Evolutionary conservation across 257 asterid species (phyloP), one percentile per base, ranked within the genome.

Genomic region (Nicotiana knightiana): DNA sequence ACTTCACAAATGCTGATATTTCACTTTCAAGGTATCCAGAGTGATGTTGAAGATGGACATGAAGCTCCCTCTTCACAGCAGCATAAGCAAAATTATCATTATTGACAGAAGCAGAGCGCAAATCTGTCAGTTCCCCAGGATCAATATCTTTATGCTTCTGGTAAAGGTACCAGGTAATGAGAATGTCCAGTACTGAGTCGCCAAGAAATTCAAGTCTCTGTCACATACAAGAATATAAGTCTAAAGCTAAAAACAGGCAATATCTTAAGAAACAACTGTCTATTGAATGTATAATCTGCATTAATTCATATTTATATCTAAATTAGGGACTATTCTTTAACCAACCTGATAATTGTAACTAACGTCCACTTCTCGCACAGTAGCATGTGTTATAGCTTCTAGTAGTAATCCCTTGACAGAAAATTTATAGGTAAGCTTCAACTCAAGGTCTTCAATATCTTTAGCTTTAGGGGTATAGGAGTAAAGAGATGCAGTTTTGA

Each of bases 131-230:
- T 84, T 93, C 94, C 76, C 98, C 99, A 0, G 99, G 98, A 83
- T 94, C 99, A 26, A 94, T 82, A 65, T 91, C 90, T 10, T 83
- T 84, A 84, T 96, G 98, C 73, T 86, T 94, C 76, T 89, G 87
- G 81, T 89, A 96, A 83, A 91, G 96, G 87, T 96, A 88, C 87
- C 85, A 77, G 24, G 98, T 94, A 53, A 96, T 86, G 73, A 96
- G 97, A 83, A 96, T 59, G 86, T 94, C 99, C 91, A 94, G 80
- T 82, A 92, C 98, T 5, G 99, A 92, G 77, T 96, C 99, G 1
- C 99, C 99, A 8, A 96, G 98, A 92, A 92, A 96, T 85, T 96
- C 99, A 62, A 96, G 97, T 87, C 99, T 91, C 99, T 96, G 93
- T 75, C 67, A 85, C 18, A 83, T 64, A 70, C 18, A 85, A 83